Conservation (phyloP, 23 red algal genomes). For the Gracilariopsis chorda region DNA sequence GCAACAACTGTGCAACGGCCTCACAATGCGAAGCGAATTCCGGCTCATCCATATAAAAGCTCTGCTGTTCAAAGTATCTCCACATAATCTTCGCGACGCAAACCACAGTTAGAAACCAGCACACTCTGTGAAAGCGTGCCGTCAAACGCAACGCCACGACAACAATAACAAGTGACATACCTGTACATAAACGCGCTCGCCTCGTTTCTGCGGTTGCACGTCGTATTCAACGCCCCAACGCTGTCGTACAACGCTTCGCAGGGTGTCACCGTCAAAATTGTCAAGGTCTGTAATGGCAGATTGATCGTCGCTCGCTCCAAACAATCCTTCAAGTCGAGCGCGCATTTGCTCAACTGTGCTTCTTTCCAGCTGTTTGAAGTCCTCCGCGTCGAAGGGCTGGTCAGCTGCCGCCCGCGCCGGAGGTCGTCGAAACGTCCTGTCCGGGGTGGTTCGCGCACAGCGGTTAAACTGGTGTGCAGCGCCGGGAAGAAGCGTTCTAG, state of each 20-base stretch:
- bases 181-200: constrained; percentile 65
- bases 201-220: constrained; percentile 52
- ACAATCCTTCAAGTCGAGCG: constrained; percentile 42
- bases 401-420: too few relatives aligned
- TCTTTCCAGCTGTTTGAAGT: background rate
- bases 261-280: constrained; percentile 38
- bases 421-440: too few relatives aligned
- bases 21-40: constrained; percentile 54
- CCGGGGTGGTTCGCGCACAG: too few relatives aligned
- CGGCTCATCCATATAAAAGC: constrained; percentile 69
- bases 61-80: constrained; percentile 74
- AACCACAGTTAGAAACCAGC: background rate
- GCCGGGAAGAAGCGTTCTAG: too few relatives aligned
- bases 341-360: constrained; percentile 36
- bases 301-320: background rate
- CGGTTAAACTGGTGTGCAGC: too few relatives aligned
- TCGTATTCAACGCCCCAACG: constrained; percentile 66
- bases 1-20: constrained; percentile 48
- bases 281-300: background rate
- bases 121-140: background rate
- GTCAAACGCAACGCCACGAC: background rate
- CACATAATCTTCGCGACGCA: constrained; percentile 42
- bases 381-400: background rate
- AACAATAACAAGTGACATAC: background rate
- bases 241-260: constrained; percentile 10